Evolutionary conservation across 192 early-diverging fungal genomes (phyloP).

Genomic region (Rhizophagus clarus): DNA sequence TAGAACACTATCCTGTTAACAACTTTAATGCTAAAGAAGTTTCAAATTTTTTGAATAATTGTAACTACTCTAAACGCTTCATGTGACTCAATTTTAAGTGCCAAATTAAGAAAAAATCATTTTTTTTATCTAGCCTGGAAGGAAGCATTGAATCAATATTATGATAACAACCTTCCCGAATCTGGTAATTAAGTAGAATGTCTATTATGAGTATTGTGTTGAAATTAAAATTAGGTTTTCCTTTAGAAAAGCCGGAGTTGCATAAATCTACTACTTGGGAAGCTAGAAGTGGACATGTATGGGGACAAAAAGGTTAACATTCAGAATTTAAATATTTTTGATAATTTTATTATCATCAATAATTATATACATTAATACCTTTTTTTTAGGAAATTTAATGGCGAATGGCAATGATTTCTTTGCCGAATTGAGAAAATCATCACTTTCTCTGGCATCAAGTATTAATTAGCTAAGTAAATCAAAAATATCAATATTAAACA

Average conservation of each 20-base stretch:
- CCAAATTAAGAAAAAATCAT: background rate
- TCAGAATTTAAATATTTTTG: too few species aligned
- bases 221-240: background rate
- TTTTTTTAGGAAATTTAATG: conserved; percentile 21
- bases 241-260: conserved; percentile 25
- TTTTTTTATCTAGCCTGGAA: conserved; percentile 8
- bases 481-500: background rate
- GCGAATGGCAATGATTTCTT: conserved; percentile 33
- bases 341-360: too few species aligned
- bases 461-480: conserved; percentile 29
- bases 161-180: conserved; percentile 20
- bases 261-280: conserved; percentile 15
- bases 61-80: background rate
- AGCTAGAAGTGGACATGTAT: background rate
- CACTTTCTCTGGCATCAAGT: conserved; percentile 13
- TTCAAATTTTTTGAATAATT: conserved; percentile 27
- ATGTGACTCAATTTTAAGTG: background rate
- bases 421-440: conserved; percentile 27
- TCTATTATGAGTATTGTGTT: background rate
- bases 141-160: conserved; percentile 1
- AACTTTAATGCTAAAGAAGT: conserved; percentile 31
- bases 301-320: conserved; percentile 20
- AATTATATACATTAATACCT: background rate
- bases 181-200: conserved; percentile 8
- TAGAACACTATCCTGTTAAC: conserved; percentile 30